Evolutionary conservation across 108 stramenopile species (phyloP).

Genomic region (Skeletonema costatum): DNA sequence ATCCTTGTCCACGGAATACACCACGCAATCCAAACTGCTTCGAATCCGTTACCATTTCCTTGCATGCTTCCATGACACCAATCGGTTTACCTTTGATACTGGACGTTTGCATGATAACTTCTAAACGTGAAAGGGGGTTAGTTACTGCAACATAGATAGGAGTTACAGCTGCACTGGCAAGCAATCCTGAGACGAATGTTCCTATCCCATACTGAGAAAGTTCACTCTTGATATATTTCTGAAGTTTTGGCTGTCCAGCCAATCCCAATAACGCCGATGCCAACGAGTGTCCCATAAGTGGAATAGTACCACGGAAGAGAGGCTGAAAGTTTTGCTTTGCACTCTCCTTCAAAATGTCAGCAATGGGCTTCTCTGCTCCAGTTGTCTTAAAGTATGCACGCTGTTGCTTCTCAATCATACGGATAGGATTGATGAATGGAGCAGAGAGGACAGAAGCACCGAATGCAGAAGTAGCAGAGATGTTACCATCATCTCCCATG

Average conservation of each 20-base stretch:
- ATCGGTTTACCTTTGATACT: conserved; percentile 89
- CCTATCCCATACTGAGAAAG: conserved; percentile 60
- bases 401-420: conserved; percentile 96
- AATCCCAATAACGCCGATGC: conserved; percentile 89
- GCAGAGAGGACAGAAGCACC: conserved; percentile 85
- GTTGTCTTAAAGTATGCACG: conserved; percentile 89
- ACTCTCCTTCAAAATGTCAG: conserved; percentile 82
- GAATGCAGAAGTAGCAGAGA: conserved; percentile 76
- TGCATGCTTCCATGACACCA: conserved; percentile 72
- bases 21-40: conserved; percentile 87
- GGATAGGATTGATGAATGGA: conserved; percentile 93
- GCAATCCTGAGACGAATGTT: conserved; percentile 77
- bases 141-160: conserved; percentile 93
- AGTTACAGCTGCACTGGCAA: conserved; percentile 80
- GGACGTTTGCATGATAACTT: conserved; percentile 94
- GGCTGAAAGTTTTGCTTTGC: conserved; percentile 83
- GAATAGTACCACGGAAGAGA: conserved; percentile 90
- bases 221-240: conserved; percentile 89
- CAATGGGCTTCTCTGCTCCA: conserved; percentile 83
- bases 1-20: conserved; percentile 92
- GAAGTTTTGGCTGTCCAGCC: conserved; percentile 90
- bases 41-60: conserved; percentile 80
- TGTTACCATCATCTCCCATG: conserved; percentile 63
- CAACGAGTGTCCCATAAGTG: conserved; percentile 91
- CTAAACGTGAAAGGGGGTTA: conserved; percentile 86